Percentiles rank a stretch among this genome's conserved stretches.
These are phyloP conservation scores for Heterobasidion parviporum DNA, from an alignment of 1,284 basidiomycete species.

Conservation along the genomic window DNA sequence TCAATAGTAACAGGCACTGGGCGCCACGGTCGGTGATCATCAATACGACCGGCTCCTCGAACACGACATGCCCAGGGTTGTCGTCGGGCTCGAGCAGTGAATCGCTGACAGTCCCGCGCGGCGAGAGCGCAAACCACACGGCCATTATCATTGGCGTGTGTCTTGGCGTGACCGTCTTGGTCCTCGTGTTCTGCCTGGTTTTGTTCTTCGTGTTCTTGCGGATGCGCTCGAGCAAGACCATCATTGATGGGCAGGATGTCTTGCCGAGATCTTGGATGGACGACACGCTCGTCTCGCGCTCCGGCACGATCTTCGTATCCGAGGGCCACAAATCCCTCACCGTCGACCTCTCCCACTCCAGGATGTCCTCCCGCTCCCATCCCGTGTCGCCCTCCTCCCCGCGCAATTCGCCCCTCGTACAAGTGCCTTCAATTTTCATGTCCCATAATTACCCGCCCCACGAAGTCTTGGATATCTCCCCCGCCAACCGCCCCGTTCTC, in stretches of 20 bases:
- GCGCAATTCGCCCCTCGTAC: background rate
- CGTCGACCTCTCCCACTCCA: background rate
- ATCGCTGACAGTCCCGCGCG: background rate
- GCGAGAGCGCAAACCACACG: slow-evolving; percentile 5
- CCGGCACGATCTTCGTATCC: background rate
- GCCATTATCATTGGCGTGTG: slow-evolving; percentile 13
- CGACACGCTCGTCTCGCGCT: slow-evolving; percentile 5
- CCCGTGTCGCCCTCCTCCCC: background rate
- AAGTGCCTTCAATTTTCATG: background rate
- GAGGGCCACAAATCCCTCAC: background rate
- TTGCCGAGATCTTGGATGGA: slow-evolving; percentile 12
- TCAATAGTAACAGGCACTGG: slow-evolving; percentile 18
- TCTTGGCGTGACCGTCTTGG: slow-evolving; percentile 16
- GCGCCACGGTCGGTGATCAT: slow-evolving; percentile 14
- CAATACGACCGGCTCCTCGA: slow-evolving; percentile 12
- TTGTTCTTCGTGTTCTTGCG: slow-evolving; percentile 11
- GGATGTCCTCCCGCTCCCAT: background rate
- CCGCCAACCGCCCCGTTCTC: background rate
- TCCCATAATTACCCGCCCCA: no score
- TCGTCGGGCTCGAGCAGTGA: slow-evolving; percentile 8
- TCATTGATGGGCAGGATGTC: slow-evolving; percentile 12
- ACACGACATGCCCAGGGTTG: slow-evolving; percentile 13
- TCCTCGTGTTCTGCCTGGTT: slow-evolving; percentile 11
- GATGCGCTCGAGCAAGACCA: slow-evolving; percentile 4
- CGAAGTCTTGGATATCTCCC: background rate